phyloP scores from a whole-genome alignment of 495 filamentous ascomycete species.

The Aspergillus hancockii region DNA sequence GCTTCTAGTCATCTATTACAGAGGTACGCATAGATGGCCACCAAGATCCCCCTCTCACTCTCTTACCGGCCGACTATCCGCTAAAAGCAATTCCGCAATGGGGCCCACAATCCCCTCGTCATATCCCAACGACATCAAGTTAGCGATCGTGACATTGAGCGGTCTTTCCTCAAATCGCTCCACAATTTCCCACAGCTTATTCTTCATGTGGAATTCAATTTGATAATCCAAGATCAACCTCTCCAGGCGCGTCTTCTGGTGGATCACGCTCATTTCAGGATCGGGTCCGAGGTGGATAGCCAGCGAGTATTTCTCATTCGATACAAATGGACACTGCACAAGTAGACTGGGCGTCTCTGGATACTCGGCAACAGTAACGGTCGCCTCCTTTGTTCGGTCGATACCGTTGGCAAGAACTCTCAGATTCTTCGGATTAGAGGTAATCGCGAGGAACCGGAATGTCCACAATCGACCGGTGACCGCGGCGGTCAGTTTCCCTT shows the following conservation, averaged over 20 bases:
- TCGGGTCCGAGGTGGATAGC: constrained; percentile 33
- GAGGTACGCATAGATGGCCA: not conserved
- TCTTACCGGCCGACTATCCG: constrained; percentile 29
- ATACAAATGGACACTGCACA: constrained; percentile 12
- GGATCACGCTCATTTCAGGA: constrained; percentile 34
- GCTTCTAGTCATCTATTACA: too few species aligned
- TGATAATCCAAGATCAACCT: constrained; percentile 42
- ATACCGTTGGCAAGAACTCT: constrained; percentile 21
- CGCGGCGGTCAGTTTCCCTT: constrained; percentile 2
- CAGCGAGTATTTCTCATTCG: constrained; percentile 9
- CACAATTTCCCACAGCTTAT: constrained; percentile 38
- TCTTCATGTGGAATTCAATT: constrained; percentile 42
- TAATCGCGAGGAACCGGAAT: constrained; percentile 22
- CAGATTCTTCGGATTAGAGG: constrained; percentile 30
- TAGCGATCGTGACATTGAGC: constrained; percentile 28
- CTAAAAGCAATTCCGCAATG: constrained; percentile 45
- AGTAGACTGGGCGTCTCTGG: constrained; percentile 13
- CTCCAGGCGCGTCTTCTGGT: constrained; percentile 26
- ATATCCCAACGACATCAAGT: constrained; percentile 33
- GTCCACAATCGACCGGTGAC: constrained; percentile 11
- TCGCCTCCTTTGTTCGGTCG: constrained; percentile 24
- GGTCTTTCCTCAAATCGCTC: constrained; percentile 12
- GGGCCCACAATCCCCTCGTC: constrained; percentile 37
- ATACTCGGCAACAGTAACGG: constrained; percentile 23
- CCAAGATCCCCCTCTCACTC: not conserved